Evolutionary conservation across 345 rosid genomes (phyloP).

Genomic region (Salix koriyanagi): DNA sequence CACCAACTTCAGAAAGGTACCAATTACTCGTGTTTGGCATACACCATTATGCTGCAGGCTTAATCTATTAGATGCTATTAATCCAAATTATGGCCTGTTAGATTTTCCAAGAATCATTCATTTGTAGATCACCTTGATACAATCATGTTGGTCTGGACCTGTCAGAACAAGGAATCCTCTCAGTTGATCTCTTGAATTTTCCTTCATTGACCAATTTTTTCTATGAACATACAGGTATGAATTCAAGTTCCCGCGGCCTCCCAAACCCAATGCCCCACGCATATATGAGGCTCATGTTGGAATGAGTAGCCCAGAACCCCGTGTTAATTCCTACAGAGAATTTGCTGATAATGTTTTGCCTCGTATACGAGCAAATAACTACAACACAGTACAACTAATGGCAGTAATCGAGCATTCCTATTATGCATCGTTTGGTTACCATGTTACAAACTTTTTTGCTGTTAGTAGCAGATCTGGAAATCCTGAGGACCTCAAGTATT

Average conservation of each 20-base stretch:
- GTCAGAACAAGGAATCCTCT: not conserved
- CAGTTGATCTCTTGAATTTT: slow-evolving; percentile 1
- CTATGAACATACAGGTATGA: slow-evolving; percentile 45
- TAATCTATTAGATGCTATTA: not conserved
- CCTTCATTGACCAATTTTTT: slow-evolving; percentile 9
- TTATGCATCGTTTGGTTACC: slow-evolving; percentile 80
- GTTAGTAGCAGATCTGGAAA: slow-evolving; percentile 76
- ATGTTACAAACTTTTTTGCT: slow-evolving; percentile 71
- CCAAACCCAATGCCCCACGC: slow-evolving; percentile 60
- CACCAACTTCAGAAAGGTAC: slow-evolving; percentile 63
- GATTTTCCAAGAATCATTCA: not conserved
- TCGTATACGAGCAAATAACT: slow-evolving; percentile 62
- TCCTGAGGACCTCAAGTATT: slow-evolving; percentile 77
- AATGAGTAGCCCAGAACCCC: slow-evolving; percentile 74
- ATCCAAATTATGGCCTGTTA: not conserved
- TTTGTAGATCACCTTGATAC: slow-evolving; percentile 2
- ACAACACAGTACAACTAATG: slow-evolving; percentile 71
- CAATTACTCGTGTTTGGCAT: not conserved
- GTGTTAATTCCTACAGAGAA: slow-evolving; percentile 62
- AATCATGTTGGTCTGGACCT: slow-evolving; percentile 2
- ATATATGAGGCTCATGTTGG: slow-evolving; percentile 86
- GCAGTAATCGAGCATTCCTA: slow-evolving; percentile 84
- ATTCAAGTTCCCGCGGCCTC: slow-evolving; percentile 56
- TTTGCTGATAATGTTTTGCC: slow-evolving; percentile 77
- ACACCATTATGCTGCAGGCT: not conserved